Percentiles rank a stretch among this genome's conserved stretches.
phyloP scores from a whole-genome alignment of 2,329 filamentous ascomycete genomes.

The Fusarium graminum region DNA sequence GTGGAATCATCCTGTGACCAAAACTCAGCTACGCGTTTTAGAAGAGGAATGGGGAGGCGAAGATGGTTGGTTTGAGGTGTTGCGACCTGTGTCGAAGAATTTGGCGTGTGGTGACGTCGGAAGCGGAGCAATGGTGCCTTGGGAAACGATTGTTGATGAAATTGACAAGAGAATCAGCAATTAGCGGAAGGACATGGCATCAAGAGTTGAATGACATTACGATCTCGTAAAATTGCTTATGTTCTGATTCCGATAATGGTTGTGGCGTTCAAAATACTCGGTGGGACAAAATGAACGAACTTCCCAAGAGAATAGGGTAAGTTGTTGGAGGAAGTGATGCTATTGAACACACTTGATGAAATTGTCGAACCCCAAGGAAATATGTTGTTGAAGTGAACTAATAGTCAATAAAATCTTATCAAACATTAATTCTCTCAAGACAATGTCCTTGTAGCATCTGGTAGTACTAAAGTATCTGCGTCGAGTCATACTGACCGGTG shows the following conservation, averaged over 20 bases:
- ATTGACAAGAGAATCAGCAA: slow-evolving; percentile 67
- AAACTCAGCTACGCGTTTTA: slow-evolving; percentile 76
- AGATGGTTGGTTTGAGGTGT: slow-evolving; percentile 70
- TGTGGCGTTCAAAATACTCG: slow-evolving; percentile 6
- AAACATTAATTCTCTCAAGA: too few relatives aligned
- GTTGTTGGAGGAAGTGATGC: slow-evolving; percentile 9
- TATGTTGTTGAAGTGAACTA: not conserved
- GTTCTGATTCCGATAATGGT: too few relatives aligned
- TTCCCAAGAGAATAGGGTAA: slow-evolving; percentile 2
- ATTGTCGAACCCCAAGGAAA: not conserved
- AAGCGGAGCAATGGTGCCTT: slow-evolving; percentile 85
- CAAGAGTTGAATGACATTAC: not conserved
- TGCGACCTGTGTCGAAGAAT: slow-evolving; percentile 79
- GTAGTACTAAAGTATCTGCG: too few relatives aligned
- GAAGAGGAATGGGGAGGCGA: slow-evolving; percentile 78
- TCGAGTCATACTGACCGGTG: too few relatives aligned
- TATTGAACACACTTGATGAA: not conserved
- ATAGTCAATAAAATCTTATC: not conserved
- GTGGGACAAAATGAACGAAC: slow-evolving; percentile 10
- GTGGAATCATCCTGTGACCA: slow-evolving; percentile 88
- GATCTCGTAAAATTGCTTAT: accelerated
- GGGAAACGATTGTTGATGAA: slow-evolving; percentile 77
- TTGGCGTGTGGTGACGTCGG: slow-evolving; percentile 89
- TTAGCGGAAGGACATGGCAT: not conserved
- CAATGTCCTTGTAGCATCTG: too few relatives aligned